Base-by-base conservation (phyloP, 208 protist species). In the Crithidia brevicula region DNA sequence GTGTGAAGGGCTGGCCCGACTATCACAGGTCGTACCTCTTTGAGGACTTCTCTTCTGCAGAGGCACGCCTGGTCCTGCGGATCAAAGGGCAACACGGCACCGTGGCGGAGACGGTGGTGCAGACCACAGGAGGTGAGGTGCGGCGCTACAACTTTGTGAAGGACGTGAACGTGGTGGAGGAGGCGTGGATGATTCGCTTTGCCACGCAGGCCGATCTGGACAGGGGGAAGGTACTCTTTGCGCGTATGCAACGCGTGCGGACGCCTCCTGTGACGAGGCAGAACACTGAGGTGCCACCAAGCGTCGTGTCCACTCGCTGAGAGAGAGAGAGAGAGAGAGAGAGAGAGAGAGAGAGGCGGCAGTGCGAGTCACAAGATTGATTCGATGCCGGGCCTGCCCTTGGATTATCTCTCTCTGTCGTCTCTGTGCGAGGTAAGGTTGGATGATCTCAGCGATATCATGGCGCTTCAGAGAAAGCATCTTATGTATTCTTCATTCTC, bases 141-240 rank as follows among this genome's bases (percentile, higher is more conserved):
- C 7, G 10, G 15, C 52, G 52, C 31, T 58, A 58, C 52, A 58
- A 43, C 52, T 58, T 43, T 43, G n/a, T 27, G 52, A 58, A 58
- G 52, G 31, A 43, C 13, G 9, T 27, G 10, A n/a, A 43, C 4
- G 28, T 58, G 33, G 31, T 27, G 31, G 52, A 58, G 4, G 52
- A 58, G 3, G 52, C 52, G 52, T 58, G 52, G 52, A 58, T 58
- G 52, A 58, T 58, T 33, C 16, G 31, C 5, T 58, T 58, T 43
- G 31, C 52, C 52, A 43, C 52, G 31, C 27, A 58, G 52, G 52
- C n/a, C n/a, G 52, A 38, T 15, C 52, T 58, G 31, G 34, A 58
- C 52, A 18, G 31, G 52, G 52, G 31, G 16, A 58, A 58, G 52
- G 6, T 16, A n/a, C 52, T 43, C 1, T 58, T 58, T 58, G n/a